These are phyloP conservation scores for Russula compacta DNA, from an alignment of 768 basidiomycete genomes.

Conservation along the genomic window DNA sequence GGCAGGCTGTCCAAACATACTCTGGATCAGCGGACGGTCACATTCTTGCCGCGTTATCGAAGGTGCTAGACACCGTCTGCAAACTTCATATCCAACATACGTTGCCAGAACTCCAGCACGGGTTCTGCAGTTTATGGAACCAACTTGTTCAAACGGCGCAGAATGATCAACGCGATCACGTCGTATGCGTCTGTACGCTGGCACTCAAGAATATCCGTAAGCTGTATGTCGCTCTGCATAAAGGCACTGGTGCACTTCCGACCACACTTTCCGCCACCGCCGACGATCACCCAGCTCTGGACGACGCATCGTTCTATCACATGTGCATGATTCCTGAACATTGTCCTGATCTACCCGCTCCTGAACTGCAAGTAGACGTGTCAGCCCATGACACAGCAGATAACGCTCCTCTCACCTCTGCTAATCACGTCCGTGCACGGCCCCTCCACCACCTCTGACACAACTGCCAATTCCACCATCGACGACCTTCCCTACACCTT, in stretches of 20 bases:
- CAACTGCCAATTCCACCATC: no score
- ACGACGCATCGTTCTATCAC: neutral
- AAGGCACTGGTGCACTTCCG: no score
- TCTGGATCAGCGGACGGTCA: neutral
- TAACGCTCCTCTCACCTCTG: no score
- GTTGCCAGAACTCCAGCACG: neutral
- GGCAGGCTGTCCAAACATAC: neutral
- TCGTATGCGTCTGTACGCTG: neutral
- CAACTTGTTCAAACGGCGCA: neutral
- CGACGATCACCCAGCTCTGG: neutral
- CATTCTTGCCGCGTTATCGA: neutral
- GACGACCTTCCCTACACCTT: no score
- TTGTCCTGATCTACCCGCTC: no score
- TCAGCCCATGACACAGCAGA: no score
- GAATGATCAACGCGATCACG: neutral
- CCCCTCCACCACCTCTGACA: no score
- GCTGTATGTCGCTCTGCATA: neutral
- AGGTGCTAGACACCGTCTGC: neutral
- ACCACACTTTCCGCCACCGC: neutral
- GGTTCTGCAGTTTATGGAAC: neutral
- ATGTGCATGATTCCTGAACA: neutral
- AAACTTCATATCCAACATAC: neutral
- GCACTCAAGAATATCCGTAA: constrained; percentile 1
- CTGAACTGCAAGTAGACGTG: no score
- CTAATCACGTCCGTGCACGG: no score